phyloP scores from a whole-genome alignment of 495 filamentous ascomycete genomes.

The Aspergillus olivimuriae region DNA sequence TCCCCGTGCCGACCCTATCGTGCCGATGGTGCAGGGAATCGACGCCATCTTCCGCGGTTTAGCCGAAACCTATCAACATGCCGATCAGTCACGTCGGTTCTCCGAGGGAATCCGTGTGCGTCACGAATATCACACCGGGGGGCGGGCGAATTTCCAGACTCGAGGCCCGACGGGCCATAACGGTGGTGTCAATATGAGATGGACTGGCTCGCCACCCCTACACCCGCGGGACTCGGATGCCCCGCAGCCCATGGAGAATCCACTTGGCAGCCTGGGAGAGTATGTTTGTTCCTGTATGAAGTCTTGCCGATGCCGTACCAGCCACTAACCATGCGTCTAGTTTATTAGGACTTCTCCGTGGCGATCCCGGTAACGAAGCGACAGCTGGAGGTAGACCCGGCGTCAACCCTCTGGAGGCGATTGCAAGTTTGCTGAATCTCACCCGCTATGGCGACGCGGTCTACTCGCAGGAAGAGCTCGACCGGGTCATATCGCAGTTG shows the following conservation, averaged over 20 bases:
- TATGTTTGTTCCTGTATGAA: too few relatives aligned
- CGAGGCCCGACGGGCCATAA: not conserved
- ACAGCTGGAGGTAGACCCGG: constrained; percentile 17
- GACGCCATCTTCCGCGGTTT: constrained; percentile 27
- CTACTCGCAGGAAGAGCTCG: constrained; percentile 82
- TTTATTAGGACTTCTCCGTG: constrained; percentile 26
- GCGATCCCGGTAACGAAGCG: constrained; percentile 12
- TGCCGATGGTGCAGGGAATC: constrained; percentile 28
- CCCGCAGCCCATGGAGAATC: constrained; percentile 22
- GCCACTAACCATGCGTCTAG: constrained; percentile 10
- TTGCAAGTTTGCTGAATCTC: constrained; percentile 51
- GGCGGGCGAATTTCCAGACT: not conserved
- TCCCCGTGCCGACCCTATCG: constrained; percentile 21
- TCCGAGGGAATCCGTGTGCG: not conserved
- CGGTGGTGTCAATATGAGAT: too few relatives aligned
- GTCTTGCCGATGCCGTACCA: not conserved
- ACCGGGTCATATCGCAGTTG: constrained; percentile 78
- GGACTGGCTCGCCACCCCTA: too few relatives aligned
- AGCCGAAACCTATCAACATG: constrained; percentile 18
- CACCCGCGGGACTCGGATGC: constrained; percentile 28
- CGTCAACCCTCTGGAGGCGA: constrained; percentile 26
- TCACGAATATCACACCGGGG: not conserved
- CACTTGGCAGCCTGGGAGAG: constrained; percentile 28
- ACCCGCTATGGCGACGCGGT: constrained; percentile 75
- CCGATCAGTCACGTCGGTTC: not conserved